A percentile compares a stretch with the other conserved stretches of the same genome.
Conservation (phyloP, 208 protist species). For the Leptomonas seymouri region DNA sequence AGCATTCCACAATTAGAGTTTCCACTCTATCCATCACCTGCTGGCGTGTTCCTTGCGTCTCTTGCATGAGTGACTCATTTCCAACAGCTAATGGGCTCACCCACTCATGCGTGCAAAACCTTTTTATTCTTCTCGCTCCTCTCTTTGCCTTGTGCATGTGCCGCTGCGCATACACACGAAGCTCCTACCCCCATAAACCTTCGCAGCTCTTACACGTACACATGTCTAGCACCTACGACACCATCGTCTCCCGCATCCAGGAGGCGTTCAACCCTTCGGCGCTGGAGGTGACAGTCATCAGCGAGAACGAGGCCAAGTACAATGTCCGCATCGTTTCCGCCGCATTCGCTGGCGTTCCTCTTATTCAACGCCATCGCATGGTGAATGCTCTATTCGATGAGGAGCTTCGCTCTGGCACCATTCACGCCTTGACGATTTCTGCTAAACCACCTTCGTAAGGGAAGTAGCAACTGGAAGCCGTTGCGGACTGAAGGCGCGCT, state of each 20-base stretch:
- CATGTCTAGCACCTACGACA: constrained; percentile 25
- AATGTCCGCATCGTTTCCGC: constrained; percentile 56
- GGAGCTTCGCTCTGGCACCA: constrained; percentile 64
- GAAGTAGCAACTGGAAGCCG: neutral
- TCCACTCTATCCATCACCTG: no score
- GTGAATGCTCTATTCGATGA: constrained; percentile 77
- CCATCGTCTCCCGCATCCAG: constrained; percentile 42
- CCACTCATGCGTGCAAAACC: no score
- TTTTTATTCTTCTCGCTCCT: neutral
- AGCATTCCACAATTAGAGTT: no score
- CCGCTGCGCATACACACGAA: neutral
- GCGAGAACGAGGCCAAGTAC: constrained; percentile 64
- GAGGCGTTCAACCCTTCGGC: constrained; percentile 38
- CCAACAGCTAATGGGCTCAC: no score
- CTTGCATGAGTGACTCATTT: no score
- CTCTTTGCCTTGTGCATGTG: neutral
- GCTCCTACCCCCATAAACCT: no score
- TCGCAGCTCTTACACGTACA: neutral
- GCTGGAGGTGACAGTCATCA: constrained; percentile 53
- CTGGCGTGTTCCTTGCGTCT: no score
- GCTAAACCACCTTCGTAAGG: constrained; percentile 46
- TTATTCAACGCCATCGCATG: constrained; percentile 73
- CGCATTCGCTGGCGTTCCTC: constrained; percentile 52
- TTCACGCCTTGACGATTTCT: constrained; percentile 75
- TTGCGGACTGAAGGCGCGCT: no score